phyloP scores from a whole-genome alignment of 2,329 filamentous ascomycete species.

The Nemania bipapillata region DNA sequence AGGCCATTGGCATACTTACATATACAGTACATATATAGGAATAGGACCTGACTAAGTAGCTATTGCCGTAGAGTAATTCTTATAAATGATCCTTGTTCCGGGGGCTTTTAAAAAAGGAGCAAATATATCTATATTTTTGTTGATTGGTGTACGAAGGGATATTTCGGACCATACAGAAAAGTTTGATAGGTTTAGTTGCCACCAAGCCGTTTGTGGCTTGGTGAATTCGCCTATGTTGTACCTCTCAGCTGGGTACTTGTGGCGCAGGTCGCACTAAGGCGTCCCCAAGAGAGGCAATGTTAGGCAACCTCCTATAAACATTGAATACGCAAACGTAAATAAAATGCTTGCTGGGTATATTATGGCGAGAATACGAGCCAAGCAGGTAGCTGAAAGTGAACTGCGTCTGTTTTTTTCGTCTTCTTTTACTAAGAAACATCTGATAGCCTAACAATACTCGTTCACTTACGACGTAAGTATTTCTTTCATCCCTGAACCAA shows the following conservation, averaged over 20 bases:
- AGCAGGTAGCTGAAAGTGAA: background rate
- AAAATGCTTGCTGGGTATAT: background rate
- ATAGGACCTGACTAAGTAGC: background rate
- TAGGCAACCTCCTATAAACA: background rate
- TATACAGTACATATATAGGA: too few species aligned
- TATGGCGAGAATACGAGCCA: background rate
- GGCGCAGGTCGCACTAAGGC: slow-evolving; percentile 13
- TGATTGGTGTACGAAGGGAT: too few species aligned
- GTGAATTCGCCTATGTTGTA: background rate
- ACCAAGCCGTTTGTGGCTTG: background rate
- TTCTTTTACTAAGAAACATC: too few species aligned
- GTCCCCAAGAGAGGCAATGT: background rate
- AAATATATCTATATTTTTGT: too few species aligned
- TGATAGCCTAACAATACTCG: too few species aligned
- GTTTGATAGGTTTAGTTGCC: background rate
- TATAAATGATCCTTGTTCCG: background rate
- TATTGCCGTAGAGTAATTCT: background rate
- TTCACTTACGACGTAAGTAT: too few species aligned
- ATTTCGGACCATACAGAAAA: too few species aligned
- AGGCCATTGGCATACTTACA: background rate
- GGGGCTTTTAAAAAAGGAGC: background rate
- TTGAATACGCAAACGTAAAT: background rate
- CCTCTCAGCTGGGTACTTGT: slow-evolving; percentile 12
- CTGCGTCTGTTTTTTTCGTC: background rate
- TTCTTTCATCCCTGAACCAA: too few species aligned